A percentile compares a stretch with the other conserved stretches of the same genome.
Conservation (phyloP, 208 protist genomes). For the Zelonia costaricensis region DNA sequence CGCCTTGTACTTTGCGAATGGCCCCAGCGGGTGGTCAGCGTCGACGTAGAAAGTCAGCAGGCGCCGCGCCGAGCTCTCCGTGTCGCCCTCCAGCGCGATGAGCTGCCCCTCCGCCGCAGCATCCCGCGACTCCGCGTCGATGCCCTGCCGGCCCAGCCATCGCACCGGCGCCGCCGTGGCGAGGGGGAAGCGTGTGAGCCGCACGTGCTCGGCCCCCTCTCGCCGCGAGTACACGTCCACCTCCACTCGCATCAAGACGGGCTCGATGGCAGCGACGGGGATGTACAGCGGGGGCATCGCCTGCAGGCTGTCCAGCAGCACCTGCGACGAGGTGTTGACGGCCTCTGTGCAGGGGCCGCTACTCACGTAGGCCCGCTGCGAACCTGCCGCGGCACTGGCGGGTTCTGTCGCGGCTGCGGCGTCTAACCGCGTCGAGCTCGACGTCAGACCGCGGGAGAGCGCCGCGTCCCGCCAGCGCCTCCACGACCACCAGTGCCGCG, state of each 20-base stretch:
- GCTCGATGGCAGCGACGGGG: conserved; percentile 6
- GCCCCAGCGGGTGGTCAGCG: conserved; percentile 14
- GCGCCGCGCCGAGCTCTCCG: conserved; percentile 3
- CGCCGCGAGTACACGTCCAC: conserved; percentile 20
- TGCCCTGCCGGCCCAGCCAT: not conserved
- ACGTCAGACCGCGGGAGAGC: not conserved
- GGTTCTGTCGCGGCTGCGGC: no score
- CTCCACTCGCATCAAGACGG: conserved; percentile 18
- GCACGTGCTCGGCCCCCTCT: conserved; percentile 10
- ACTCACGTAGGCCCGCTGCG: no score
- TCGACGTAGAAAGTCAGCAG: conserved; percentile 30
- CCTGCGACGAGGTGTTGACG: no score
- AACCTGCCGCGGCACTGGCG: no score
- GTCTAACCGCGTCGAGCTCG: no score
- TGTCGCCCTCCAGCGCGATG: not conserved
- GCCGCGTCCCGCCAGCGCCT: not conserved
- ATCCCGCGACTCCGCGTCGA: not conserved
- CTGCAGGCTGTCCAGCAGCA: not conserved
- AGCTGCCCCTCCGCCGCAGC: not conserved
- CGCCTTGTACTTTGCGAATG: conserved; percentile 21
- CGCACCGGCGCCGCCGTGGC: not conserved
- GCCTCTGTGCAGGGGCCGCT: no score
- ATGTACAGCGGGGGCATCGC: not conserved
- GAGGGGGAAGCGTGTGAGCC: not conserved
- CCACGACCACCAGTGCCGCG: not conserved